These are phyloP conservation scores for Penicillium herquei DNA, from an alignment of 495 filamentous ascomycete species.

Conservation along the genomic window DNA sequence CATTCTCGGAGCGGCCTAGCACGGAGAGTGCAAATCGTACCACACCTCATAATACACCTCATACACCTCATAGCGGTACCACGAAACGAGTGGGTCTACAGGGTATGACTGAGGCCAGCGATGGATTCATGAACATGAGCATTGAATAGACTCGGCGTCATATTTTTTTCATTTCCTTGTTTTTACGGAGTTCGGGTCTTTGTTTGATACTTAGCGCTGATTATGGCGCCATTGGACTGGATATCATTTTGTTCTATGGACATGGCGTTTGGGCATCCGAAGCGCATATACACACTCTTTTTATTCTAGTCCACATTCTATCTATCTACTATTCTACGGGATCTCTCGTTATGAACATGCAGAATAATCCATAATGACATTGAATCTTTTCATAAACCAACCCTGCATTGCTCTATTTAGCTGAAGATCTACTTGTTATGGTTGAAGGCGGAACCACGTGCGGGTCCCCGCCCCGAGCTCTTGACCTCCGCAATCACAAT, in stretches of 20 bases:
- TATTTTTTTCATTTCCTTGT: not conserved
- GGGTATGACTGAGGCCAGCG: conserved; percentile 93
- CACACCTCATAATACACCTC: conserved; percentile 20
- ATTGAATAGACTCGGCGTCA: conserved; percentile 58
- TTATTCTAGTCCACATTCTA: conserved; percentile 1
- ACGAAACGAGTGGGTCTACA: conserved; percentile 81
- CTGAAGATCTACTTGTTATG: not conserved
- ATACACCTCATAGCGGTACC: conserved; percentile 35
- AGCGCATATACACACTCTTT: conserved; percentile 5
- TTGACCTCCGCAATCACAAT: conserved; percentile 16
- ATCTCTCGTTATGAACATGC: conserved; percentile 11
- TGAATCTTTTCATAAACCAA: not conserved
- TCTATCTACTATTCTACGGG: not conserved
- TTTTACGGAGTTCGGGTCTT: not conserved
- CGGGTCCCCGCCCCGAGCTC: conserved; percentile 27
- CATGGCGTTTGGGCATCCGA: conserved; percentile 13
- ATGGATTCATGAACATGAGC: conserved; percentile 97
- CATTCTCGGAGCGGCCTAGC: conserved; percentile 50
- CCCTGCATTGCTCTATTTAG: not conserved
- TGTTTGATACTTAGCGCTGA: not conserved
- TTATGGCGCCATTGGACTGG: not conserved
- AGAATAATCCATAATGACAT: not conserved
- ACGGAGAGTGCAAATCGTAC: conserved; percentile 42
- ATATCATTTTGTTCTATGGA: not conserved
- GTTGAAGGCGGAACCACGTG: conserved; percentile 19